These are phyloP conservation scores for Butyriboletus loyo DNA, from an alignment of 768 basidiomycete species.

Conservation along the genomic window DNA sequence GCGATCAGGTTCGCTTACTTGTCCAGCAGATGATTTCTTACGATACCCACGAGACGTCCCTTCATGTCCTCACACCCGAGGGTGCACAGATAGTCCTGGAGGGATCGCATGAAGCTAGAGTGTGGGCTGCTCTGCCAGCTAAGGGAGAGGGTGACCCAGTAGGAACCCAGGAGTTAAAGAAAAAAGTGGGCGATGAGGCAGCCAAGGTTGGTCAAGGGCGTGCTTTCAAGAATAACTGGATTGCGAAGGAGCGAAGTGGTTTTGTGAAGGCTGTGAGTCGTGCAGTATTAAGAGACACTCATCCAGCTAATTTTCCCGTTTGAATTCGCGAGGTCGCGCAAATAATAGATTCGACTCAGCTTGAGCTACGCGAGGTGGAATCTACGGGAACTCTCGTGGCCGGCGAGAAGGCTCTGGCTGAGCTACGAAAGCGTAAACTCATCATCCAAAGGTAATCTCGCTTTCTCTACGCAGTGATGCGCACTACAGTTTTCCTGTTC, in stretches of 20 bases:
- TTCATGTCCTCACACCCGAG: slow-evolving; percentile 77
- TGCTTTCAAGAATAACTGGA: slow-evolving; percentile 98
- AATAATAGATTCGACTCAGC: slow-evolving; percentile 73
- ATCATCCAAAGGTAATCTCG: slow-evolving; percentile 67
- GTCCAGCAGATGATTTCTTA: slow-evolving; percentile 74
- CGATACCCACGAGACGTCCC: slow-evolving; percentile 70
- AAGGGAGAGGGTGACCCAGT: slow-evolving; percentile 71
- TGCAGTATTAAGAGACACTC: background rate
- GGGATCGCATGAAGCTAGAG: slow-evolving; percentile 94
- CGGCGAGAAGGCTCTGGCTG: slow-evolving; percentile 81
- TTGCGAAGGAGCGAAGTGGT: slow-evolving; percentile 83
- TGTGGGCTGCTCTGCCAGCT: slow-evolving; percentile 79
- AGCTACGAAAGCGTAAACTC: slow-evolving; percentile 90
- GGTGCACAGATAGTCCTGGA: slow-evolving; percentile 71
- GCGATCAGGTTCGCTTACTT: slow-evolving; percentile 11
- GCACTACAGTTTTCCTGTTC: slow-evolving; percentile 2
- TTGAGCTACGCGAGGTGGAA: slow-evolving; percentile 70
- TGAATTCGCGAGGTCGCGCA: slow-evolving; percentile 46
- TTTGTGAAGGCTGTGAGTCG: slow-evolving; percentile 79
- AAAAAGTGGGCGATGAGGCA: slow-evolving; percentile 77
- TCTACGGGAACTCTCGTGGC: slow-evolving; percentile 66
- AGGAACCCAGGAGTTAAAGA: slow-evolving; percentile 65
- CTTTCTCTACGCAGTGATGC: background rate
- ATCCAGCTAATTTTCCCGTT: background rate
- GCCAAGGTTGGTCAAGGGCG: slow-evolving; percentile 92